phyloP scores from a whole-genome alignment of 495 filamentous ascomycete species.

The Stereocaulon alpinum region DNA sequence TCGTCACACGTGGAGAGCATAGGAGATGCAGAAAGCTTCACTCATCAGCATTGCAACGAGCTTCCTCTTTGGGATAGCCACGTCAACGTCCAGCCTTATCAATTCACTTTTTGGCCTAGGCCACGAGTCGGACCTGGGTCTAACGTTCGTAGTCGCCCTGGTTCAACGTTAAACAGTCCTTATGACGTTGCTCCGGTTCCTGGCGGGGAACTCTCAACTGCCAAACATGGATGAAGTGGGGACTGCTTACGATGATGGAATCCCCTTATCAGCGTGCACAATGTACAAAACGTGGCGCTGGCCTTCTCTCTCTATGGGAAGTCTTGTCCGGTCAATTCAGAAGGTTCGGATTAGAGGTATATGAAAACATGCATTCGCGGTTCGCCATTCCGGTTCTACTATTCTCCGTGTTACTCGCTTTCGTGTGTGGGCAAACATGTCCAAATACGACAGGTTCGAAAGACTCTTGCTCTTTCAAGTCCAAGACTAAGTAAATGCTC shows the following conservation, averaged over 20 bases:
- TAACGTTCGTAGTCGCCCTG: neutral
- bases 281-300: slow-evolving; percentile 1
- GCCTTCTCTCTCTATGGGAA: neutral
- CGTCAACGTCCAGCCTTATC: slow-evolving; percentile 7
- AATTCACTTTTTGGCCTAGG: neutral
- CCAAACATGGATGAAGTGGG: slow-evolving; percentile 6
- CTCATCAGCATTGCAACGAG: slow-evolving; percentile 9
- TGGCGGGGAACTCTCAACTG: slow-evolving; percentile 1
- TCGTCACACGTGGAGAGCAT: neutral
- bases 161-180: neutral
- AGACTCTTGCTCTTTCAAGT: neutral
- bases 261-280: slow-evolving; percentile 1
- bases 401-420: neutral
- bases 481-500: neutral
- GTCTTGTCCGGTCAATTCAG: neutral
- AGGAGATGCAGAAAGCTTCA: neutral
- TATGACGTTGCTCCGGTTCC: slow-evolving; percentile 8
- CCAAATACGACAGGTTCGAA: slow-evolving; percentile 8
- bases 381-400: neutral
- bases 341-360: neutral
- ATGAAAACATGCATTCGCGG: slow-evolving; percentile 2
- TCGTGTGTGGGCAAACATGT: slow-evolving; percentile 11
- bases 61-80: slow-evolving; percentile 11
- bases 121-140: neutral
- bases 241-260: slow-evolving; percentile 1